phyloP scores from a whole-genome alignment of 1,139 yeast species.

The Lodderomyces metapsilosis region DNA sequence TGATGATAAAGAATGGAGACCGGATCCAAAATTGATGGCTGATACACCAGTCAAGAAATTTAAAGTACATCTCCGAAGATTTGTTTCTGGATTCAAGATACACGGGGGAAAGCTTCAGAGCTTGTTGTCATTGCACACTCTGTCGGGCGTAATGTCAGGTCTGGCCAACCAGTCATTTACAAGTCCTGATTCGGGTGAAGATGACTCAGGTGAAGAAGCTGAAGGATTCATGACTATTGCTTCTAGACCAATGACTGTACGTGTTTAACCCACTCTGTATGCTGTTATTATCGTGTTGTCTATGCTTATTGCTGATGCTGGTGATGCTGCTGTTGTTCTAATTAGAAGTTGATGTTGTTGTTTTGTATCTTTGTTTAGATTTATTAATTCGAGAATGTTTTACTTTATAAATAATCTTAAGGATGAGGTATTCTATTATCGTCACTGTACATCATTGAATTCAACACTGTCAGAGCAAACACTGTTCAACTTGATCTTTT shows the following conservation, averaged over 20 bases:
- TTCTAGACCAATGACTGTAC: not conserved
- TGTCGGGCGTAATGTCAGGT: not conserved
- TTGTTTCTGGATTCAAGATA: not conserved
- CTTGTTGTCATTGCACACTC: not conserved
- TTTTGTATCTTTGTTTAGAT: no score
- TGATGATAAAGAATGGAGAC: not conserved
- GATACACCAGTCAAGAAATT: not conserved
- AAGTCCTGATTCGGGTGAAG: not conserved
- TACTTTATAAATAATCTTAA: no score
- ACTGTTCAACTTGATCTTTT: no score
- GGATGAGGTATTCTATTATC: no score
- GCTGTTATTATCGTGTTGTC: no score
- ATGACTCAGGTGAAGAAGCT: not conserved
- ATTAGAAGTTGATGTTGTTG: no score
- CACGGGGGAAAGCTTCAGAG: not conserved
- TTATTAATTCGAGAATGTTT: no score
- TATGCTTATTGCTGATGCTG: no score
- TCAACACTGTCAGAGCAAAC: no score
- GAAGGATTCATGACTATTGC: not conserved
- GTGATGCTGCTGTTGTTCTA: no score
- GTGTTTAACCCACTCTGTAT: no score
- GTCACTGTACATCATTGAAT: no score
- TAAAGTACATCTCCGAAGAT: not conserved
- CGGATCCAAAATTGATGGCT: not conserved
- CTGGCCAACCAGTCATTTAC: conserved; percentile 1